Evolutionary conservation across 768 basidiomycete genomes (phyloP), one percentile per base, ranked within the genome.

Genomic region (Termitomyces sp.): DNA sequence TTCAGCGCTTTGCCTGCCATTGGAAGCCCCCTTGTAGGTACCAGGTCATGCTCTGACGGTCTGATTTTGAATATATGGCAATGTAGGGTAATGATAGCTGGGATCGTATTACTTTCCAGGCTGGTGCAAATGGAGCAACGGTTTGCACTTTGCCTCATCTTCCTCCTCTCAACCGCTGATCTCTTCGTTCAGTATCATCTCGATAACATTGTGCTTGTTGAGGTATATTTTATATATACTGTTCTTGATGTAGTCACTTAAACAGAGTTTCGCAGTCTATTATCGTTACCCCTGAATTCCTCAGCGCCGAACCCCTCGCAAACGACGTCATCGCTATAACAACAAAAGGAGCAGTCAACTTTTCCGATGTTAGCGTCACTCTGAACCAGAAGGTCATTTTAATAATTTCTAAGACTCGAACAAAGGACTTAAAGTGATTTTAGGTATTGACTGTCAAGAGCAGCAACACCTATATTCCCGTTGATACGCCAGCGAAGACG

Each of bases 31-130:
- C 63, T 81, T 48, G 77, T 74, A 46, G 42, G 45, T 34, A 14
- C 40, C 45, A 40, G 6, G 22, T 8, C 17, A 53, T 41, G 19
- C 21, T 44, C 19, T 45, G 7, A n/a, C 2, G 12, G 9, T 19
- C 24, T 45, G 17, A 15, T 51, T 24, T 26, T 22, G 15, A 38
- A 15, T n/a, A 11, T 24, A 8, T 30, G 19, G 15, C 15, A 17
- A 8, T 51, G 0, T 32, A 77, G 73, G 71, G 68, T 14, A 63
- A 62, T 54, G 76, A 67, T 22, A 74, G 72, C 17, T 79, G 80
- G 80, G 75, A 82, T 55, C 75, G 79, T 53, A 68, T 82, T 45
- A 76, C 62, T 45, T 77, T 74, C 65, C 80, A 82, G 64, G 77
- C 71, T 10, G 70, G 72, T 30, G 74, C 53, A 12, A 74, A 74